Percentiles rank a stretch among this genome's conserved stretches.
These are phyloP conservation scores for Fusarium proliferatum DNA, from an alignment of 2,329 filamentous ascomycete genomes.

Conservation along the genomic window DNA sequence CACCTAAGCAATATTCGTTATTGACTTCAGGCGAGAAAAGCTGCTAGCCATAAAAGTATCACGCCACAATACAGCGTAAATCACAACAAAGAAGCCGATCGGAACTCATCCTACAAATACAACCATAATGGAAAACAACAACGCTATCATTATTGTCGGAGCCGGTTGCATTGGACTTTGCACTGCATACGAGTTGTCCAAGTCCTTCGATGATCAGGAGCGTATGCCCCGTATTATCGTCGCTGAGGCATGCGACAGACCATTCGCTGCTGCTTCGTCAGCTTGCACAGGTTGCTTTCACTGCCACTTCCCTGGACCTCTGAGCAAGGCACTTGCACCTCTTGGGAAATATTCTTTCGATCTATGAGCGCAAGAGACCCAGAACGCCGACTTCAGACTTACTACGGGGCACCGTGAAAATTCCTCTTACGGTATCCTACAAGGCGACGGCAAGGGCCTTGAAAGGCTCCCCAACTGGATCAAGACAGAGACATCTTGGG, in stretches of 20 bases:
- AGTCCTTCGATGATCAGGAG: no score
- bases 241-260: accelerated
- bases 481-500: background rate
- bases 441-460: background rate
- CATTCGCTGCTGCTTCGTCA: background rate
- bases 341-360: background rate
- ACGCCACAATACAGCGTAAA: no score
- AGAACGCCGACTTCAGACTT: background rate
- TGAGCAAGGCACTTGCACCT: accelerated
- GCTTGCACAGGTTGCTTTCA: background rate
- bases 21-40: no score
- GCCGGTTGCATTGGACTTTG: background rate
- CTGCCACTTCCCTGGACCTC: background rate
- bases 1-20: no score
- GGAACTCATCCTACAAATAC: no score
- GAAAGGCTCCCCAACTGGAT: background rate
- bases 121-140: accelerated
- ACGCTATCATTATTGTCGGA: accelerated
- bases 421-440: background rate
- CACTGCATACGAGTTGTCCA: background rate
- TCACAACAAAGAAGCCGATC: no score
- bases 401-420: background rate
- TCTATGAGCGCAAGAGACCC: background rate
- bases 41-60: no score
- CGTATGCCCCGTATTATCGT: background rate